Evolutionary conservation across 352 stramenopile genomes (phyloP), one percentile per base, ranked within the genome.

Genomic region (Phytophthora parvispora): DNA sequence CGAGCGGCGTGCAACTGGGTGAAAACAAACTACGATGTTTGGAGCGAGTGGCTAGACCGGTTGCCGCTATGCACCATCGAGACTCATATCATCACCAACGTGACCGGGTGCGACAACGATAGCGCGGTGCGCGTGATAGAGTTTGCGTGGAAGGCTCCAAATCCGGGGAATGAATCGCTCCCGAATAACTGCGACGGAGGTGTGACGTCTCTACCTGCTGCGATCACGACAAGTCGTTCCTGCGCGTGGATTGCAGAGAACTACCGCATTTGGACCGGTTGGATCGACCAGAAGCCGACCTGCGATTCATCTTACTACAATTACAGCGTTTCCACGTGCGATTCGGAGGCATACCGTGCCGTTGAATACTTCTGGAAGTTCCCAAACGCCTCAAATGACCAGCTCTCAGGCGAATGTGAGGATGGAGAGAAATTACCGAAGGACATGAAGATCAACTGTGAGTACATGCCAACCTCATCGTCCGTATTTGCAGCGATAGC

Each of bases 141-240:
- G 6, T 92, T 88, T 60, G 6, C 29, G 5, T 91, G 83, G 81
- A 74, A 54, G 6, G 25, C 51, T 0, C 79, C 83, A 5, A 64
- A 87, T 40, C 83, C 80, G 16, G 64, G 54, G 3, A 74, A 91
- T 43, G 28, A 38, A 0, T 60, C 65, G 0, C 15, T 79, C 28
- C 78, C 83, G 29, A 85, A 81, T 51, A 58, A 72, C 24, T 91
- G 83, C 34, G 78, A 89, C 18, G 80, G 80, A 15, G 74, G 77
- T 2, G 54, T 79, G 16, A 48, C 2, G 31, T 28, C 15, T 27
- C 42, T 84, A 2, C 83, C 83, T 1, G 48, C 32, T 0, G 48
- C 74, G 0, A 64, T 86, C 2, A 13, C 22, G 15, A 87, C 77
- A 3, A 89, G 76, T 29, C 76, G 75, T 0, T 85, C 78, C 10